A percentile compares a stretch with the other conserved stretches of the same genome.
Evolutionary conservation across 768 basidiomycete species (phyloP).

Genomic region (Dioszegia crocea): DNA sequence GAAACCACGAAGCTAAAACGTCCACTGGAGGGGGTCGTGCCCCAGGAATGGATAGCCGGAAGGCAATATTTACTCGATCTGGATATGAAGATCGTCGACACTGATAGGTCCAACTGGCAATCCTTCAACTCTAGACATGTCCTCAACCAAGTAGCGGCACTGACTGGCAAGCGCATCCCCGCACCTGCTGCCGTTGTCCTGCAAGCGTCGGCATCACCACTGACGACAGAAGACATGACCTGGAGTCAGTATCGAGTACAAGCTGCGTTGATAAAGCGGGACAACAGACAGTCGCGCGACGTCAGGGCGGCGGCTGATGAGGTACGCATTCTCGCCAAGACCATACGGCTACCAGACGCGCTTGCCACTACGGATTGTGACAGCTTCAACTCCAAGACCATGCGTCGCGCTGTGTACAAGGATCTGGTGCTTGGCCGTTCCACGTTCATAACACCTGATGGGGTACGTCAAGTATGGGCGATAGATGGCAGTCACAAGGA

Average conservation of each 20-base stretch:
- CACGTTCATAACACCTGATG: no score
- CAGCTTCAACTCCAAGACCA: neutral
- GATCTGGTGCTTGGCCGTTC: neutral
- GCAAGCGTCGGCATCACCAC: neutral
- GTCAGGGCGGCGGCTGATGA: no score
- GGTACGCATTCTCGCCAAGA: no score
- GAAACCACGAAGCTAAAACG: no score
- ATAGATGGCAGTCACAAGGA: conserved; percentile 12
- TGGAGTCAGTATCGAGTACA: neutral
- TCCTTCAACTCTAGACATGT: neutral
- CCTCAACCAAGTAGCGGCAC: neutral
- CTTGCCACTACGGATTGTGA: neutral
- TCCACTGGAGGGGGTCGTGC: neutral
- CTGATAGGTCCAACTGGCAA: neutral
- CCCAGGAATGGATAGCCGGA: conserved; percentile 1
- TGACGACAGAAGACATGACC: neutral
- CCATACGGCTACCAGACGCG: neutral
- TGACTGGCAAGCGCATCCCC: neutral
- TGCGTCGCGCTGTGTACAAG: neutral
- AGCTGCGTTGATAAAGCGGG: no score
- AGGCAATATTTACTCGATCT: neutral
- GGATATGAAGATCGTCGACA: conserved; percentile 3
- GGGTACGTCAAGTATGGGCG: no score
- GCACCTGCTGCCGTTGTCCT: neutral
- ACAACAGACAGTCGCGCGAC: no score